Base-by-base conservation (phyloP, 1,284 basidiomycete species). In the Neonothopanus nambi region DNA sequence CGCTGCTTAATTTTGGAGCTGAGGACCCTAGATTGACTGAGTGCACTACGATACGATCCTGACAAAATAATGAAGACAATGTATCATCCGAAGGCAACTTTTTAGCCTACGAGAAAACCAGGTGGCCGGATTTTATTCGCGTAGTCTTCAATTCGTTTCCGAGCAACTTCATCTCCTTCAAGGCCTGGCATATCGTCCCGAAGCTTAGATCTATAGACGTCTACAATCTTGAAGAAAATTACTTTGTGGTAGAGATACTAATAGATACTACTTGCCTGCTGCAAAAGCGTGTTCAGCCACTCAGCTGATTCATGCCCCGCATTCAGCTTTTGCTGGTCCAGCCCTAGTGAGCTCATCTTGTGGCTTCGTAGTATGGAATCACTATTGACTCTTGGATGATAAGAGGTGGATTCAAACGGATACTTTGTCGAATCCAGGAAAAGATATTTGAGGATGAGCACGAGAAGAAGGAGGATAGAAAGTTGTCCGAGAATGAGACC, bases 401-500 rank as follows among this genome's bases (percentile, higher is more conserved):
- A 87, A 30, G 77, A 76, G 9, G 79, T 73, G 1, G 78, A 73
- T 57, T 81, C 77, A 61, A 79, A 77, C 0, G 78, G 76, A 57
- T 77, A 70, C 57, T 78, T 72, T 26, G 82, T 76, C 1, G 87
- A 80, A 62, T 91, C 86, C 59, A 93, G 79, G 68, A 92, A 92
- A 43, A 93, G 80, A 65, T 91, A 91, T 66, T 88, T 89, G 69
- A 93, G 81, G 59, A 92, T 76, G 59, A 90, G 72, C 35, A 73
- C 75, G 28, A 92, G 76, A 26, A 93, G 74, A 47, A 84, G 62
- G 47, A 92, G 74, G 57, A 93, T 84, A 33, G 89, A 91, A 30
- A 90, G 71, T 64, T 93, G 90, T 55, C 90, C 90, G 26, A 92
- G 69, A 26, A 93, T 73, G 41, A 93, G 79, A 35, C 90, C 90